Evolutionary conservation across 1,284 basidiomycete species (phyloP), one percentile per base, ranked within the genome.

Genomic region (Leccinum subrobustum): DNA sequence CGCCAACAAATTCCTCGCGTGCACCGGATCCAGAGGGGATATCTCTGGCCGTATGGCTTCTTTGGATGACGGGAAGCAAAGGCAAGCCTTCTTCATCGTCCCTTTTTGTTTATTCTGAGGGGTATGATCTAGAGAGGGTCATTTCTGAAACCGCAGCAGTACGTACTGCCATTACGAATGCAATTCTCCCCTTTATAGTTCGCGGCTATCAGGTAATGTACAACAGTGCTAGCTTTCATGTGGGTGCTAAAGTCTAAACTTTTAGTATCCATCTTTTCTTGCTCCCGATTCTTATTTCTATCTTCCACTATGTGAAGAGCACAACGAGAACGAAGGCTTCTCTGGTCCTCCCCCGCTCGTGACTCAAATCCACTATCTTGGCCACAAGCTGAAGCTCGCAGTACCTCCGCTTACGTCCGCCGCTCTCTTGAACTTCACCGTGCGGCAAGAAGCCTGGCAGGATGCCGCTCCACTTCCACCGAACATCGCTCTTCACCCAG

Each of bases 51-150:
- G 62, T 84, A 4, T 88, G 83, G 83, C 67, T 86, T 37, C 67
- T 84, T 57, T 88, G 85, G 85, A 78, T 83, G 72, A 80, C 78
- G 14, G 79, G 75, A 56, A 79, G 75, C 56, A 70, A 70, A 73
- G 78, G 86, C 80, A 63, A 66, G 73, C 58, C 48, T 39, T 63
- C 54, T 58, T 35, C 57, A 14, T 33, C 12, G 47, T 52, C 57
- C 18, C 18, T 33, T 31, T 55, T 55, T 33, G 4, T 59, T 18
- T 51, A 25, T 61, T 67, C 62, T 70, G 52, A 76, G 53, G 29
- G 44, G 50, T n/a, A 6, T 33, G 31, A 29, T 58, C 25, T 51
- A 73, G 71, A 64, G 61, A 60, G 62, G 5, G 61, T 73, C 42
- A 53, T 37, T 31, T 52, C 57, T 25, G 71, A 73, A 63, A 11